Base-by-base conservation (phyloP, 2,329 filamentous ascomycete species). In the Magnaporthales sp. region DNA sequence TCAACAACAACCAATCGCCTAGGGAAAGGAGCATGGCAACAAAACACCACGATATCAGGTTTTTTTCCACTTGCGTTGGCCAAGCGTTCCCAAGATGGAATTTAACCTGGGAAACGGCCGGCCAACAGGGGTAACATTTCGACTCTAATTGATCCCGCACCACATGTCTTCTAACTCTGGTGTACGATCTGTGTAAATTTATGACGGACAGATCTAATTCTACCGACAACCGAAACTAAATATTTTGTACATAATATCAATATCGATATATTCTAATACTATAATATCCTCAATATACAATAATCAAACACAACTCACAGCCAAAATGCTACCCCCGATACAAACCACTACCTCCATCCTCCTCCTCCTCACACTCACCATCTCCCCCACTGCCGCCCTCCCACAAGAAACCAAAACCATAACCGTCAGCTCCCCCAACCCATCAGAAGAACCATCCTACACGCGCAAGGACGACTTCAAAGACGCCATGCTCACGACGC, bases 401-500 rank as follows among this genome's bases (percentile, higher is more conserved):
- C 24, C 38, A 11, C 63, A 54, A 65, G 15, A 54, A 56, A n/a
- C 66, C 72, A 30, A 8, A 1, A 79, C 76, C 31, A 68, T 78
- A 66, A 81, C 78, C 7, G 73, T 71, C 2, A 68, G 74, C 0
- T 71, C 75, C 2, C 56, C 74, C 7, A 74, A 76, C 22, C 77
- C 78, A 24, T 79, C 77, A 67, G 70, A 71, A 22, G 75, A 77
- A 64, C 77, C 79, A 9, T 72, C 79, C 58, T 80, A 77, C 71
- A 71, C 71, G 15, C 68, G 74, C 66, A 70, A 73, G 62, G 67
- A 71, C 31, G 68, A 74, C 65, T 86, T 86, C 75, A 78, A 77
- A 2, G 79, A 79, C 15, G 82, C 85, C n/a, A 77, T 91, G 27
- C 81, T 93, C 66, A 83, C 86, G 74, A 83, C 81, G 70, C 91